Evolutionary conservation across 2,329 filamentous ascomycete species (phyloP), one percentile per base, ranked within the genome.

Genomic region (Fusarium lateritium): DNA sequence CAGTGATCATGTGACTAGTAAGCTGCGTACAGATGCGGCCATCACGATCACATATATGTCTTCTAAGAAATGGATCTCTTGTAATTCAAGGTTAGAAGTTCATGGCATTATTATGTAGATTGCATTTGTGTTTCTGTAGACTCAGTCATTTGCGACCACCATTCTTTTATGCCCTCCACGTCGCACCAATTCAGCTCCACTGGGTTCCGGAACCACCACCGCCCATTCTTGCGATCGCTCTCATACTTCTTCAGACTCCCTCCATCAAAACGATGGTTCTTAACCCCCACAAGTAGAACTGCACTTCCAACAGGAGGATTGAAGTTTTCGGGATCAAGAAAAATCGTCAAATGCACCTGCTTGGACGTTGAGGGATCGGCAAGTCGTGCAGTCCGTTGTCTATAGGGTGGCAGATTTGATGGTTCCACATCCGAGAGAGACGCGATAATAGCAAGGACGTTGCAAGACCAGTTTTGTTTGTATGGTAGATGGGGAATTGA

Each of bases 401-500:
- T 79, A 61, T 82, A 81, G 0, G 86, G 85, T 1, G 83, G 83
- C 7, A 88, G 77, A 5, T 82, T 79, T 0, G 83, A 84, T 2
- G 85, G 79, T 60, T 87, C 83, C 17, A 87, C 76, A 1, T 77
- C 79, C 0, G 83, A 84, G 5, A 88, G 76, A 2, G 81, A 81
- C 1, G 79, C 76, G 5, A 88, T 63, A n/a, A 88, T 79, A 56
- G 81, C 85, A 5, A 89, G 81, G 8, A 87, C 78, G 64, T 88
- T 88, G 74, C 85, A 82, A 45, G 83, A 84, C 86, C 85, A 89
- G 72, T 88, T 88, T 61, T 88, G 85, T 54, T 83, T 83, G 75
- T 86, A 88, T 3, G 85, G 86, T 2, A 88, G 80, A 62, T 82
- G 78, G 0, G 85, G 84, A 49, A 88, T 83, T 8, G 82, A 78